Percentiles rank a stretch among this genome's conserved stretches.
phyloP scores from a whole-genome alignment of 768 basidiomycete genomes.

The Kwoniella bestiolae region DNA sequence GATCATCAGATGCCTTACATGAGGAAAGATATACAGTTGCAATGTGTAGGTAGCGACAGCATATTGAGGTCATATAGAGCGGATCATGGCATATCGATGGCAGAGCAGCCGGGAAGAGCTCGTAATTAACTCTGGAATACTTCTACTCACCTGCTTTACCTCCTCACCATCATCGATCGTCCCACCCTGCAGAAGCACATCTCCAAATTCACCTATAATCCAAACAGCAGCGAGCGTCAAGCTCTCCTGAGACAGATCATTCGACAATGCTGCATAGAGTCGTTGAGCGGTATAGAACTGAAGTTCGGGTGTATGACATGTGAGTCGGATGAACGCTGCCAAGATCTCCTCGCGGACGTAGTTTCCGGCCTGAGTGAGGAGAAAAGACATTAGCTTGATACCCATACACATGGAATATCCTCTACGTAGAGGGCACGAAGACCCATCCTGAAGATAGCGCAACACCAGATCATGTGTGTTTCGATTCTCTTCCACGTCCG shows the following conservation, averaged over 20 bases:
- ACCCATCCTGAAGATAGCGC: too few species aligned
- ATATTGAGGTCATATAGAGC: too few species aligned
- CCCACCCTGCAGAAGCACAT: conserved; percentile 83
- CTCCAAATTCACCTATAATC: conserved; percentile 96
- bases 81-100: too few species aligned
- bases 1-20: too few species aligned
- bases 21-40: neutral
- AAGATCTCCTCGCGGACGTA: conserved; percentile 96
- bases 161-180: conserved; percentile 74
- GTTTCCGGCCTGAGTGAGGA: conserved; percentile 78
- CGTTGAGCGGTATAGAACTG: conserved; percentile 94
- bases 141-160: conserved; percentile 68
- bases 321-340: conserved; percentile 91
- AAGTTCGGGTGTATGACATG: conserved; percentile 94
- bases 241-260: conserved; percentile 95
- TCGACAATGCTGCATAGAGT: conserved; percentile 80
- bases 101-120: too few species aligned
- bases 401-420: too few species aligned
- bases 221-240: conserved; percentile 90
- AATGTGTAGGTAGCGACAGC: too few species aligned
- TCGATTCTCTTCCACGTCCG: too few species aligned
- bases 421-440: too few species aligned
- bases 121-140: too few species aligned
- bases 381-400: neutral
- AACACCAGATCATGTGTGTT: too few species aligned